Evolutionary conservation across 495 filamentous ascomycete species (phyloP), one percentile per base, ranked within the genome.

Genomic region (Neurospora hispaniola): DNA sequence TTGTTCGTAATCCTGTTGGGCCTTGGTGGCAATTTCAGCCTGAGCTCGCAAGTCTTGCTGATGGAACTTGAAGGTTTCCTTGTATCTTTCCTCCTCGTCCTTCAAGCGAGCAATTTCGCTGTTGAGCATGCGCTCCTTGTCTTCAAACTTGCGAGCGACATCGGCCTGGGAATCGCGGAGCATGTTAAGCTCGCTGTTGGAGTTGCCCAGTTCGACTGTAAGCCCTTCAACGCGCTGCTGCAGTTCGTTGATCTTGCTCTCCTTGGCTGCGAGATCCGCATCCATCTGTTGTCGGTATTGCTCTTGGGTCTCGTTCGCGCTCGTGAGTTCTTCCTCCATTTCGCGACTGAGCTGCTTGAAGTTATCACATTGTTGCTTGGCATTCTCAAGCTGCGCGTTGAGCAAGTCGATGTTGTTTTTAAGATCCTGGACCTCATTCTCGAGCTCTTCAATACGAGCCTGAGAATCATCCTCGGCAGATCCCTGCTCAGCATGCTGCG

Each of bases 1-100:
- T 70, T 87, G 89, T 79, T 99, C 96, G 76, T 99, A 99, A 74
- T 95, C 94, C 75, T 96, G 90, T 79, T 98, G 96, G 8, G 96
- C 94, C 78, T 92, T 92, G 71, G 93, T 88, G 4, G 96, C 92
- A 78, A 99, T 99, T 35, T 94, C 90, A 31, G 94, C 94, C 81
- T 99, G 96, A 1, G 92, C 91, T 70, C 95, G 93, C 23, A 98
- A 84, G 76, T 98, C 94, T 71, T 94, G 92, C 81, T 95, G 92
- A 78, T 96, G 91, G 80, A 90, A 92, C 71, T 89, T 86, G n/a
- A 91, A 89, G 35, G 92, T 87, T 23, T 90, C 90, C 70, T 88
- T 86, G 77, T 94, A 90, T 70, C 93, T 87, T 76, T 96, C 92
- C 75, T 90, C 90, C 73, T 97, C 92, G 71, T 96, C 93, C 78